Conservation (phyloP, 2,329 filamentous ascomycete species). For the Trichoderma sp. region DNA sequence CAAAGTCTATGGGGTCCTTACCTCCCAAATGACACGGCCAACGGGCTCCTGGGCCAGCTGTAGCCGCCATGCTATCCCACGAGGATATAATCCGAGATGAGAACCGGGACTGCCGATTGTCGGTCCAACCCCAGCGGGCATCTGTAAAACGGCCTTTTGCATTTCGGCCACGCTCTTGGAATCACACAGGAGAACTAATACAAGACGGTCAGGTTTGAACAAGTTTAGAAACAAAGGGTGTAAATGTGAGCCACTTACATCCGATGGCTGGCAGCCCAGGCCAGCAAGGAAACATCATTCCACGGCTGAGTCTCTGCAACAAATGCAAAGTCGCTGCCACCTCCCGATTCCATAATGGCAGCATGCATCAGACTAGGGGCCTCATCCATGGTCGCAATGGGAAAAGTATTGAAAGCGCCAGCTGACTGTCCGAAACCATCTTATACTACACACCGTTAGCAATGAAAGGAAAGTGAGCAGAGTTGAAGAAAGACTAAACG, state of each 20-base stretch:
- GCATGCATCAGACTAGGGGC: constrained; percentile 22
- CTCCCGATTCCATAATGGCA: constrained; percentile 27
- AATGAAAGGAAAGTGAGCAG: not conserved
- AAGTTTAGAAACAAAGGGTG: not conserved
- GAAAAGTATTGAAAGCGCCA: constrained; percentile 24
- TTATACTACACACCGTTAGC: constrained; percentile 28
- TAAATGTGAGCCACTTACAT: not conserved
- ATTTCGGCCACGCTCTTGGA: not conserved
- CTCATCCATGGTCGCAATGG: constrained; percentile 21
- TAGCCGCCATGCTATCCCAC: not conserved
- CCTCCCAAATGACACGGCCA: not conserved
- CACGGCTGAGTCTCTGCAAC: not conserved
- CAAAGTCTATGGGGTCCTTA: no score
- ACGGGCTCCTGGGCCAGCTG: not conserved
- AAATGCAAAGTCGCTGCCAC: constrained; percentile 9
- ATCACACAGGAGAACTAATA: not conserved
- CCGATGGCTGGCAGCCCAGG: not conserved
- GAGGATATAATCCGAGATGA: not conserved
- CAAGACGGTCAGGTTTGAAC: not conserved
- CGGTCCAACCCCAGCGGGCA: not conserved
- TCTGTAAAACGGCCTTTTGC: not conserved
- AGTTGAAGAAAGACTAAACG: constrained; percentile 16
- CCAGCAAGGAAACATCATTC: not conserved
- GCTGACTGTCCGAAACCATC: constrained; percentile 38
- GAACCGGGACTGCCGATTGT: not conserved